Conservation (phyloP, 1,284 basidiomycete species). For the Ganoderma boninense region DNA sequence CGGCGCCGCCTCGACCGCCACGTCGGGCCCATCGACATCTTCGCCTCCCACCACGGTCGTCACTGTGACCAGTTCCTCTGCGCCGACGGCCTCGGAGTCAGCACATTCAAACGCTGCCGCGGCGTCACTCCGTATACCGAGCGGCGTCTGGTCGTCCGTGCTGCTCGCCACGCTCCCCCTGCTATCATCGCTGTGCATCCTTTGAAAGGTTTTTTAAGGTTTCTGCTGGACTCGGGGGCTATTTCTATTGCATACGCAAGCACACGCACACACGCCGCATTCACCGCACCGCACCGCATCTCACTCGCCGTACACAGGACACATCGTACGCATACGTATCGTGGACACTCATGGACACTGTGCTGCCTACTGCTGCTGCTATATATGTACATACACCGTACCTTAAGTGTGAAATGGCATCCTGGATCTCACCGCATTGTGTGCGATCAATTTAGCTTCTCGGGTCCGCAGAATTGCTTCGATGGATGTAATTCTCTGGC, state of each 20-base stretch:
- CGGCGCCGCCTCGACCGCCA: not conserved
- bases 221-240: not conserved
- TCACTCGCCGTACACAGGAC: not conserved
- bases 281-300: not conserved
- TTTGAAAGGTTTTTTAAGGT: slow-evolving; percentile 5
- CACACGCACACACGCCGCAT: not conserved
- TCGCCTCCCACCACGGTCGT: not conserved
- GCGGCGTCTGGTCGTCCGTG: slow-evolving; percentile 11
- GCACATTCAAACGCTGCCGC: slow-evolving; percentile 9
- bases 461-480: too few relatives aligned
- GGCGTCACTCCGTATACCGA: slow-evolving; percentile 6
- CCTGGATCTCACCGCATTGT: not conserved
- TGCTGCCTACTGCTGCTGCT: slow-evolving; percentile 10
- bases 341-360: slow-evolving; percentile 7
- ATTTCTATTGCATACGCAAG: not conserved
- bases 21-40: slow-evolving; percentile 4
- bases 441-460: not conserved
- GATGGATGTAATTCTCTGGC: not conserved
- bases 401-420: not conserved
- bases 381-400: not conserved
- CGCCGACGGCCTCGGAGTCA: not conserved
- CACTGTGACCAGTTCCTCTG: not conserved
- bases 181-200: slow-evolving; percentile 20
- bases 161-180: slow-evolving; percentile 15
- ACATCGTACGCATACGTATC: slow-evolving; percentile 1